Percentiles rank a stretch among this genome's conserved stretches.
These are phyloP conservation scores for Hypoxylon rubiginosum DNA, from an alignment of 2,329 filamentous ascomycete species.

Conservation along the genomic window DNA sequence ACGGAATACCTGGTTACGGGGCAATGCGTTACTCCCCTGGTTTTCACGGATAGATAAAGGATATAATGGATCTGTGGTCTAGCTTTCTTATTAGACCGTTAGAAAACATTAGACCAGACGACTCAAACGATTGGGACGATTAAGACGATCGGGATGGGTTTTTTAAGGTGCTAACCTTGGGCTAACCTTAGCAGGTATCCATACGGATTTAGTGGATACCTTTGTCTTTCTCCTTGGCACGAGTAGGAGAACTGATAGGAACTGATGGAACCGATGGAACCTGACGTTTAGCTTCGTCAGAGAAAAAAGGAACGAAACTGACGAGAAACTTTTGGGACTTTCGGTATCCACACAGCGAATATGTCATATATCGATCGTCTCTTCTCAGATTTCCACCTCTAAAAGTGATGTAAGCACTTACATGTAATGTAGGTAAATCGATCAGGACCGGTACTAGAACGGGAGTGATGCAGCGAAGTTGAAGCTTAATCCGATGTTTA, in stretches of 20 bases:
- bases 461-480: background rate
- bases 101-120: background rate
- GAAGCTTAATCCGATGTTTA: background rate
- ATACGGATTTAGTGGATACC: background rate
- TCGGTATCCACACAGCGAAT: background rate
- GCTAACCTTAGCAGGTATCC: background rate
- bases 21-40: background rate
- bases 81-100: background rate
- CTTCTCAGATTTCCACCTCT: background rate
- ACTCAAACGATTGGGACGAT: background rate
- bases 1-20: background rate
- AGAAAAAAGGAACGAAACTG: background rate
- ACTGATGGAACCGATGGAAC: background rate
- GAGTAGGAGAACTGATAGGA: background rate
- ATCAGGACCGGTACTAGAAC: background rate
- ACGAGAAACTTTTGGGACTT: background rate
- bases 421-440: background rate
- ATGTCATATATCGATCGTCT: conserved; percentile 2
- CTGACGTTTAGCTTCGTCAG: background rate
- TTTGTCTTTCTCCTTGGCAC: background rate
- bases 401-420: background rate
- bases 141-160: background rate
- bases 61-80: conserved; percentile 1
- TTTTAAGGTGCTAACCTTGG: background rate
- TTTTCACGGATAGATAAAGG: conserved; percentile 1